Evolutionary conservation across 2,329 filamentous ascomycete species (phyloP), one percentile per base, ranked within the genome.

Genomic region (Sordariomycetes sp.): DNA sequence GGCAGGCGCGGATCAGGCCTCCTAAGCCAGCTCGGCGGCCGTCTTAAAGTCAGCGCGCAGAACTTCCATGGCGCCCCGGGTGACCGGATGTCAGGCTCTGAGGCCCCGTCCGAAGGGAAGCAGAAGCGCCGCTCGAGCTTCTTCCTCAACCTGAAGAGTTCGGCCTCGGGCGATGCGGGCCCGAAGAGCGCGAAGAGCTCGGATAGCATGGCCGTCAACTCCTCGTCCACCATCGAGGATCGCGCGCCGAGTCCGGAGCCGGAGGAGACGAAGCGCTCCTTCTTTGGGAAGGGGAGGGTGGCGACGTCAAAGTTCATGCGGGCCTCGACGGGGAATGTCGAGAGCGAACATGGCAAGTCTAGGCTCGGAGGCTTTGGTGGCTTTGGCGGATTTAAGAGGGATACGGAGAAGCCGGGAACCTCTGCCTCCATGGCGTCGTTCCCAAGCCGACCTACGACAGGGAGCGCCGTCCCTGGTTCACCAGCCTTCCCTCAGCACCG

Each of bases 91-190:
- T 32, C 28, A 3, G 28, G 4, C 45, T 2, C 13, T 32, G 68
- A 66, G 45, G 69, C 69, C 8, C 25, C 45, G 24, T 68, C 69
- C 50, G 69, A 65, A 50, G 74, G 22, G 45, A 22, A 20, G 45
- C 45, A 50, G 2, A 50, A 69, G 58, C 70, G 69, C 1, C 65
- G 70, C 34, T 69, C 70, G 24, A 70, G 67, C 20, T 70, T 77
- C 54, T 72, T 77, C 52, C 65, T 62, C 8, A 58, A 66, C 3
- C 61, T 72, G 2, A 56, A 52, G 48, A 15, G 20, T n/a, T 39
- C 28, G 10, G 22, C 17, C 45, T 22, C 22, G 4, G 17, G 20
- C 20, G 25, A 52, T 17, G 25, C 55, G 1, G 32, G 42, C 1
- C 55, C 45, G 4, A 42, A 24, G 8, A 56, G 48, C 25, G 20